phyloP scores from a whole-genome alignment of 2,329 filamentous ascomycete genomes.

The Talaromyces marneffei region DNA sequence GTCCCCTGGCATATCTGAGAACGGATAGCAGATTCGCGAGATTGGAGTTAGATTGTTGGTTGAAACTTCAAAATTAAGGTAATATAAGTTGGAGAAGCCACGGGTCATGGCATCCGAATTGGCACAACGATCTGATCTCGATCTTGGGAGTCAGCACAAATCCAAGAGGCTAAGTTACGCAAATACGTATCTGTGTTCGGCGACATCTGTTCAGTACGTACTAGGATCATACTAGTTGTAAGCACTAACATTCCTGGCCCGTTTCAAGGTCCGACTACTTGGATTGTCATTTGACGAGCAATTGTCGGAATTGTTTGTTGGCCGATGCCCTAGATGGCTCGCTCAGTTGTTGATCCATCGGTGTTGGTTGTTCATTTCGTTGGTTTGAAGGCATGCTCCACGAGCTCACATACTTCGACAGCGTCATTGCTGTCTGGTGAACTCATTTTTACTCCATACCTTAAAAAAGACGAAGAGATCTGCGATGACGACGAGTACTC shows the following conservation, averaged over 20 bases:
- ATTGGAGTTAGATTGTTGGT: background rate
- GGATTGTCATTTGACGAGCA: background rate
- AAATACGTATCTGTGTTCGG: background rate
- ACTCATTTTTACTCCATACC: background rate
- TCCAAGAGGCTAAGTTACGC: background rate
- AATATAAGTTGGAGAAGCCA: background rate
- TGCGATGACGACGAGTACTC: background rate
- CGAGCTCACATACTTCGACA: background rate
- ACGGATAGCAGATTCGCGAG: background rate
- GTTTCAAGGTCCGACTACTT: background rate
- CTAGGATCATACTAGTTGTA: background rate
- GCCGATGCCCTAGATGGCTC: background rate
- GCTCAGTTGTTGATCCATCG: background rate
- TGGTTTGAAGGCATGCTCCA: background rate
- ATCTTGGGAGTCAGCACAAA: background rate
- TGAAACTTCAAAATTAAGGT: background rate
- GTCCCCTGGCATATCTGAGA: conserved; percentile 1
- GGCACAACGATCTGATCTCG: background rate
- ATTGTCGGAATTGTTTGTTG: background rate
- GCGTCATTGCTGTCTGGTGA: background rate
- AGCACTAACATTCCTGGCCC: background rate
- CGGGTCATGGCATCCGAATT: background rate
- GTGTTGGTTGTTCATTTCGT: background rate
- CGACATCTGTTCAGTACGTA: background rate
- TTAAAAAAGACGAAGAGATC: background rate